Base-by-base conservation (phyloP, 1,284 basidiomycete genomes). In the Heterobasidion annosum region DNA sequence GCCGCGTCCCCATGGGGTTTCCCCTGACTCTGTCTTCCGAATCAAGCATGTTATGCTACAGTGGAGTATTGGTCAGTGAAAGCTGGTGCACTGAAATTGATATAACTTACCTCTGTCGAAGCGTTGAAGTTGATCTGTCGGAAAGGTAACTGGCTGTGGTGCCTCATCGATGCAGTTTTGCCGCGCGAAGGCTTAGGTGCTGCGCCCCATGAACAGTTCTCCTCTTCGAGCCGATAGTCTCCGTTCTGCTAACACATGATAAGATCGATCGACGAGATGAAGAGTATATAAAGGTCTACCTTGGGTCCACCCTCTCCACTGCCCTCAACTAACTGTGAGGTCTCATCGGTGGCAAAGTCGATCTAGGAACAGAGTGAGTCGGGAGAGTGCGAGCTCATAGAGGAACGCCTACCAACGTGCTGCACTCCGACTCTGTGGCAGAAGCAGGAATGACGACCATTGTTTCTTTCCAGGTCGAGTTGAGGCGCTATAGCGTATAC, bases 11-110 rank as follows among this genome's bases (percentile, higher is more conserved):
- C 51, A 50, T 44, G 16, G 40, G 49, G 46, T 42, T 13, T 34
- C 52, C 43, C 63, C 63, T 63, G 25, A 62, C 62, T 19, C 54
- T 65, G 55, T 74, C 68, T 56, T 75, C 72, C n/a, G 63, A 62
- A 34, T 69, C 68, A n/a, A 75, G 63, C 65, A 71, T 67, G 48
- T 70, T 68, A 25, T 18, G 43, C 33, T 18, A 44, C 50, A 12
- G 19, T 37, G 32, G 33, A n/a, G 35, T 33, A 13, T 16, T 18
- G 16, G 12, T n/a, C 15, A 15, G 32, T 32, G 34, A 5, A 15
- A 32, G 15, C 18, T 12, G 25, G 9, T 4, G 25, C 25, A 3
- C 25, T 4, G 51, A 15, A 1, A 12, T 15, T 16, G 15, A 19
- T 6, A 45, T 18, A 10, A 13, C 34, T 33, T 8, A 34, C 18